Evolutionary conservation across 768 basidiomycete genomes (phyloP).

Genomic region (Amanita rimosa): DNA sequence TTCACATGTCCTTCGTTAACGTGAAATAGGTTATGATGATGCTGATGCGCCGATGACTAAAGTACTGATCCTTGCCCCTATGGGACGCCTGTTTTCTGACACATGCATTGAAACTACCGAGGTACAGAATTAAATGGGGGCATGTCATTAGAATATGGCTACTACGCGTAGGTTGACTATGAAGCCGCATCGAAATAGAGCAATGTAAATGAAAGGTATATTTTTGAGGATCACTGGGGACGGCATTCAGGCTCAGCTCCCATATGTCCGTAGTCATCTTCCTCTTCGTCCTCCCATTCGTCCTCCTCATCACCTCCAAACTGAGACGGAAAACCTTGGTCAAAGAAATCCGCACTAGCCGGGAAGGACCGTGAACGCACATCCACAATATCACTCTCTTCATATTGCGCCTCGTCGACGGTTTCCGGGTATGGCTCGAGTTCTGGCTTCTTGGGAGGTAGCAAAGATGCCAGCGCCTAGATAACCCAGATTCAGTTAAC

Average conservation of each 20-base stretch:
- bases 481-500: not conserved
- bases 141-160: constrained; percentile 5
- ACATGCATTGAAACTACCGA: no score
- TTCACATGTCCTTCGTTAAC: no score
- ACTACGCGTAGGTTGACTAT: not conserved
- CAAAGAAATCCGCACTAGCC: constrained; percentile 69
- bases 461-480: constrained; percentile 51
- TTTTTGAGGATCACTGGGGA: constrained; percentile 31
- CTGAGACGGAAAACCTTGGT: constrained; percentile 58
- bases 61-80: no score
- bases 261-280: constrained; percentile 17
- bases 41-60: no score
- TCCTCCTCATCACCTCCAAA: constrained; percentile 64
- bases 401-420: constrained; percentile 61
- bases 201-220: not conserved
- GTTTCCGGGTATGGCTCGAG: constrained; percentile 61
- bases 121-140: not conserved
- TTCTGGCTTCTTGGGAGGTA: constrained; percentile 70
- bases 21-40: no score
- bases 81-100: no score
- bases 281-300: constrained; percentile 63
- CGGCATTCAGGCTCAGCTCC: constrained; percentile 46
- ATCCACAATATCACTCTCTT: constrained; percentile 71
- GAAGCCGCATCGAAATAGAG: not conserved
- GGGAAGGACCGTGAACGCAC: constrained; percentile 75